Percentiles rank a stretch among this genome's conserved stretches.
Conservation (phyloP, 257 asterid species). For the Primulina eburnea region DNA sequence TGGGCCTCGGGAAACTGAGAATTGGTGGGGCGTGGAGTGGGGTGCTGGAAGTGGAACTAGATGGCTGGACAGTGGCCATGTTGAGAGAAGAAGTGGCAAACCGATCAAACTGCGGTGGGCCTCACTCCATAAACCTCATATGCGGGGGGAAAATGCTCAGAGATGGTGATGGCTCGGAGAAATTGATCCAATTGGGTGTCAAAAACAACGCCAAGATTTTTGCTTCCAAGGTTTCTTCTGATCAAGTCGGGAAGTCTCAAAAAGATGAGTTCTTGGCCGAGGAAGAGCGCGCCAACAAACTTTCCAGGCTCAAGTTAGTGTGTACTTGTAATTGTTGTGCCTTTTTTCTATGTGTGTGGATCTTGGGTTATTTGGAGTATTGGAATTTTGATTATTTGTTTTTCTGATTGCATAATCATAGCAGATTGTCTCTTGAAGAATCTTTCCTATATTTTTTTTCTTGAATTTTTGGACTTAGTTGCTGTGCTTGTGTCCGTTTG, state of each 20-base stretch:
- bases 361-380: conserved; percentile 1
- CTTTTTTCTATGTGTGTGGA: not conserved
- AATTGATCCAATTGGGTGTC: conserved; percentile 71
- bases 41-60: conserved; percentile 65
- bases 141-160: conserved; percentile 63
- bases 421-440: not conserved
- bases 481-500: not conserved
- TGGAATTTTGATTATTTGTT: conserved; percentile 16
- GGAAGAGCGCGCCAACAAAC: conserved; percentile 74
- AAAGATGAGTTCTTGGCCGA: conserved; percentile 74
- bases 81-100: conserved; percentile 64
- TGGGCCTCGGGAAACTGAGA: conserved; percentile 61
- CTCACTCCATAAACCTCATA: conserved; percentile 60
- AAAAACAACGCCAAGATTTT: conserved; percentile 71
- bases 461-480: not conserved
- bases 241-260: conserved; percentile 53
- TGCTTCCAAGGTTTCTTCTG: conserved; percentile 62
- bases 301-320: conserved; percentile 70
- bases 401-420: conserved; percentile 26
- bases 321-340: not conserved
- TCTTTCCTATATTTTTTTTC: not conserved
- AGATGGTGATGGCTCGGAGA: conserved; percentile 63
- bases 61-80: conserved; percentile 75
- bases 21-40: conserved; percentile 96
- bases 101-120: conserved; percentile 55